Evolutionary conservation across 148 eudicot species (phyloP), one percentile per base, ranked within the genome.

Genomic region (Amaranthus cruentus): DNA sequence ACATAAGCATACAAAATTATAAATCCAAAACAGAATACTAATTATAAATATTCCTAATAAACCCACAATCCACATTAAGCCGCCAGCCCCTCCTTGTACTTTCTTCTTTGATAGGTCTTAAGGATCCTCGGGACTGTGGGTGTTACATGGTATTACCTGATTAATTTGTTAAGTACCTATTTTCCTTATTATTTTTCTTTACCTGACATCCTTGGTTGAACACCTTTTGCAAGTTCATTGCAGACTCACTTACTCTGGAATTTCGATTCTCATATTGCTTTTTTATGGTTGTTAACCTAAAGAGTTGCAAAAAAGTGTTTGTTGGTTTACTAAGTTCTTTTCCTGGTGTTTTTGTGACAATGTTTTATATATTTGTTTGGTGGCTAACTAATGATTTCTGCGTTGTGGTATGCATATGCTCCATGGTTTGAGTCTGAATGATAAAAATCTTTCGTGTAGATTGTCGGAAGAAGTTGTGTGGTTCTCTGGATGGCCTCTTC

Each of bases 401-500:
- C 21, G 60, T 73, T 70, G 38, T 68, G 48, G 42, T 47, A 11
- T 46, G 47, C 69, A 15, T 48, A 5, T n/a, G 42, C 15, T 74
- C 43, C 66, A 51, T 64, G 61, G 47, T 28, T 57, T 46, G 38
- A 57, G 15, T 47, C 51, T 68, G 48, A 71, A 46, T 70, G 60
- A 64, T 60, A 51, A 51, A 55, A 69, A 73, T 78, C 69, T 21
- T 82, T 14, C 11, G 4, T 86, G 76, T 70, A 96, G 99, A 96
- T 77, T 92, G 97, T 75, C 87, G 93, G 79, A 96, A 92, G 72
- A 92, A 85, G 84, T 89, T 96, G 14, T 89, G 92, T 85, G 96
- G 96, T 73, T 92, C 92, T 56, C 82, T 96, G 59, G 97, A 96
- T 79, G 95, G 93, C 70, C 97, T 96, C 76, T 92, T 96, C 79